phyloP scores from a whole-genome alignment of 192 early-diverging fungal species.

The Coemansia sp. region DNA sequence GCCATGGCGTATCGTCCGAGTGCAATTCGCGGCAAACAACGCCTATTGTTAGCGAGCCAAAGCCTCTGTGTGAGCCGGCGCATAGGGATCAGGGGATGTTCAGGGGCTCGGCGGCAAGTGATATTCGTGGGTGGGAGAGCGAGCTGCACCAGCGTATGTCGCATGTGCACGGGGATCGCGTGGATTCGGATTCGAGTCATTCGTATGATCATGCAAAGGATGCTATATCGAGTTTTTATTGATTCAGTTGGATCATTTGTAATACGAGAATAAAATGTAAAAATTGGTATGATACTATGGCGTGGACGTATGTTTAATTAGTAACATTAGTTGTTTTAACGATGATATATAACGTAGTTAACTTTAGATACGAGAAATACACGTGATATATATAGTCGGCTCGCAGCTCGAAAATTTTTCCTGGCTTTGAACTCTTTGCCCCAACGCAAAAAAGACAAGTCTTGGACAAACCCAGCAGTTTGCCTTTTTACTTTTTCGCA shows the following conservation, averaged over 20 bases:
- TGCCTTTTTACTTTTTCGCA: too few relatives aligned
- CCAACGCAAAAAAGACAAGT: background rate
- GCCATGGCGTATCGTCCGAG: slow-evolving; percentile 20
- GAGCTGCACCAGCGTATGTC: slow-evolving; percentile 39
- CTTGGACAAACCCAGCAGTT: too few relatives aligned
- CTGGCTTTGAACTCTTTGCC: too few relatives aligned
- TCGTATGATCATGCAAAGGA: slow-evolving; percentile 23
- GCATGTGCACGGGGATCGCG: slow-evolving; percentile 26
- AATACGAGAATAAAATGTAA: background rate
- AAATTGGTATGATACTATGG: too few relatives aligned
- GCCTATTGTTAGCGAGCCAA: background rate
- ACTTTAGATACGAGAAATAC: too few relatives aligned
- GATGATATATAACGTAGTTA: too few relatives aligned
- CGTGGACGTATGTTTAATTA: too few relatives aligned
- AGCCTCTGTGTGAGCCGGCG: background rate
- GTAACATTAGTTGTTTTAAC: too few relatives aligned
- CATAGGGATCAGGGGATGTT: slow-evolving; percentile 19
- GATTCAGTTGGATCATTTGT: background rate
- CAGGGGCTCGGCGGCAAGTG: slow-evolving; percentile 21
- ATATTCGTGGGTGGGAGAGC: slow-evolving; percentile 37
- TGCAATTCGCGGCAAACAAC: slow-evolving; percentile 18
- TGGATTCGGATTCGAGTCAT: slow-evolving; percentile 24
- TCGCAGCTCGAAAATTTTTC: background rate
- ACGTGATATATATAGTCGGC: too few relatives aligned
- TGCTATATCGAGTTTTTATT: slow-evolving; percentile 25